Evolutionary conservation across 352 stramenopile species (phyloP).

Genomic region (Globisporangium barbulae): DNA sequence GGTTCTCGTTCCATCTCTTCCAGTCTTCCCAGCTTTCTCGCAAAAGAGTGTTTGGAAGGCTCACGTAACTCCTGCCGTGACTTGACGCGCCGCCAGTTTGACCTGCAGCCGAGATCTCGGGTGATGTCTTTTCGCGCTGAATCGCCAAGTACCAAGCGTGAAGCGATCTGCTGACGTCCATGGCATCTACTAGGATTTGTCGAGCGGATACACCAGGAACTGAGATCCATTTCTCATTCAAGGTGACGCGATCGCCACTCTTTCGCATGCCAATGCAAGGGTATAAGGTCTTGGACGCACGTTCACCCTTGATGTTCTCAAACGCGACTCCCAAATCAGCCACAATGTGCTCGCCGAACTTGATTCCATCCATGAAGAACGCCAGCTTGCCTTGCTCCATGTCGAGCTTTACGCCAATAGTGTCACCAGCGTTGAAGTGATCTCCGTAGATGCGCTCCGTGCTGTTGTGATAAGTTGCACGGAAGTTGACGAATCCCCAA

Average conservation of each 20-base stretch:
- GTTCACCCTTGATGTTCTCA: constrained; percentile 89
- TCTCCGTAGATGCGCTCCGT: constrained; percentile 90
- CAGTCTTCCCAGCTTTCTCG: constrained; percentile 79
- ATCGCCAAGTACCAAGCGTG: constrained; percentile 77
- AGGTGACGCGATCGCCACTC: constrained; percentile 92
- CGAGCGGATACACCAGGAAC: constrained; percentile 72
- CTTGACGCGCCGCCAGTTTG: constrained; percentile 2
- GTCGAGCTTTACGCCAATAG: constrained; percentile 98
- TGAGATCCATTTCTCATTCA: constrained; percentile 94
- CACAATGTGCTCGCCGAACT: constrained; percentile 99
- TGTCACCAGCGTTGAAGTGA: constrained; percentile 94
- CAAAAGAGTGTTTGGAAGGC: constrained; percentile 58
- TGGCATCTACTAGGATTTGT: constrained; percentile 77
- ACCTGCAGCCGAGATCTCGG: constrained; percentile 7
- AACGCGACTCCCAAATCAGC: constrained; percentile 97
- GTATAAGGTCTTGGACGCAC: constrained; percentile 89
- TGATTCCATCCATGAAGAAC: constrained; percentile 99
- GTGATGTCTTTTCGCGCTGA: constrained; percentile 26
- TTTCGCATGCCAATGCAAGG: constrained; percentile 96
- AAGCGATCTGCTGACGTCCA: constrained; percentile 90
- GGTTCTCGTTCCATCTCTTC: constrained; percentile 81
- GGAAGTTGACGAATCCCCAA: constrained; percentile 98
- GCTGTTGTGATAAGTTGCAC: constrained; percentile 92
- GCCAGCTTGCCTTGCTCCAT: constrained; percentile 97
- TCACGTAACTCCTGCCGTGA: constrained; percentile 21